Percentiles rank a stretch among this genome's conserved stretches.
phyloP scores from a whole-genome alignment of 805 yeast genomes.

The Candida nemodendra region DNA sequence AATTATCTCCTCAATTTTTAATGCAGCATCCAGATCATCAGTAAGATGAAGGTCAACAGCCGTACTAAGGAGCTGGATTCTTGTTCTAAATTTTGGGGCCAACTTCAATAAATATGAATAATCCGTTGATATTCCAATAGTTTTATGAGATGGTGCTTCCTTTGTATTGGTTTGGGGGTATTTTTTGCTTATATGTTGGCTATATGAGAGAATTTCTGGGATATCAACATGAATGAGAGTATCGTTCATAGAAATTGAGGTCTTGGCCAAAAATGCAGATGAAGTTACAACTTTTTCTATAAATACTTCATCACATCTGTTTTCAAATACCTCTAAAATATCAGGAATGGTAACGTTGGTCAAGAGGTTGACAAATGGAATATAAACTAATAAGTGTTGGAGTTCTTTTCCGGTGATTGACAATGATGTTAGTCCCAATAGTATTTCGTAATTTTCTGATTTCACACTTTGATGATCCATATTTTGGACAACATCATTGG shows the following conservation, averaged over 20 bases:
- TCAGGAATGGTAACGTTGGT: slow-evolving; percentile 7
- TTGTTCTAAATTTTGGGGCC: slow-evolving; percentile 22
- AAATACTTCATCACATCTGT: slow-evolving; percentile 10
- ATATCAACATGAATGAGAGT: slow-evolving; percentile 10
- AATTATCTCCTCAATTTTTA: slow-evolving; percentile 25
- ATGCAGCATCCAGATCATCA: slow-evolving; percentile 10
- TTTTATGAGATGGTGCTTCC: too few relatives aligned
- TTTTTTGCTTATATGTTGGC: not conserved
- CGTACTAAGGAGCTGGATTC: slow-evolving; percentile 26
- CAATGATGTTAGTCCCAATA: slow-evolving; percentile 11
- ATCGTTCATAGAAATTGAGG: slow-evolving; percentile 22
- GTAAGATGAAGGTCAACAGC: slow-evolving; percentile 13
- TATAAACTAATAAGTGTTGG: slow-evolving; percentile 7
- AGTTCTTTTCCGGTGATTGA: slow-evolving; percentile 2
- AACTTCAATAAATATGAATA: slow-evolving; percentile 9
- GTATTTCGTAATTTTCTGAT: slow-evolving; percentile 10
- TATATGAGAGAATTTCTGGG: not conserved
- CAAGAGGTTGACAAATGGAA: slow-evolving; percentile 19
- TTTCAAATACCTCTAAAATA: slow-evolving; percentile 4
- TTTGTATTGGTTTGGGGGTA: not conserved
- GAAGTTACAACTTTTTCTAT: slow-evolving; percentile 11
- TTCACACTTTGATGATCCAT: slow-evolving; percentile 1
- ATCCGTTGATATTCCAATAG: not conserved
- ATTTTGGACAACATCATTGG: slow-evolving; percentile 2
- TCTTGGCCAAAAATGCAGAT: slow-evolving; percentile 21